Percentiles rank a stretch among this genome's conserved stretches.
Conservation (phyloP, 345 rosid genomes). For the Hibiscus syriacus region DNA sequence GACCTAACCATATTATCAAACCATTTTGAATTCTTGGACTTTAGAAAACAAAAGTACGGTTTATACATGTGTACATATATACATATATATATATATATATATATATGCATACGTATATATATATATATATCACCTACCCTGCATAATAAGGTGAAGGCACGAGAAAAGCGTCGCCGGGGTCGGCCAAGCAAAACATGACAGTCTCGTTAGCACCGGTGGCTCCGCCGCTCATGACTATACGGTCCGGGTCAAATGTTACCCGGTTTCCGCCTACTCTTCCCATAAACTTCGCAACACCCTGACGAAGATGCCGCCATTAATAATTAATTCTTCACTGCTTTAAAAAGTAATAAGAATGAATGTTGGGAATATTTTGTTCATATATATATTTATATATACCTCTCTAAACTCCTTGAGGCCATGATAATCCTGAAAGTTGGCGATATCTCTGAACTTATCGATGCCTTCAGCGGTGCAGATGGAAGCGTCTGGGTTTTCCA, state of each 20-base stretch:
- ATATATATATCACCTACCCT: conserved; percentile 56
- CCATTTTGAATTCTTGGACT: conserved; percentile 9
- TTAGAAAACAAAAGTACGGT: not conserved
- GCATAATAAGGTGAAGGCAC: conserved; percentile 78
- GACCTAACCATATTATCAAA: conserved; percentile 16
- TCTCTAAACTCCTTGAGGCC: conserved; percentile 61
- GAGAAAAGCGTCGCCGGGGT: conserved; percentile 80
- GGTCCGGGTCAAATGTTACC: conserved; percentile 52
- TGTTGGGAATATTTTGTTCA: not conserved
- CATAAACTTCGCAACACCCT: conserved; percentile 84
- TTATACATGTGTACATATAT: too few relatives aligned
- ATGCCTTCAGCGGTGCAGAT: conserved; percentile 64
- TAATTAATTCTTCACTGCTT: not conserved
- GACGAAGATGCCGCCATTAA: not conserved
- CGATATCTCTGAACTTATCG: conserved; percentile 46
- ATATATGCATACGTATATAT: not conserved
- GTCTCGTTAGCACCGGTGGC: conserved; percentile 86
- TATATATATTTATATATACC: too few relatives aligned
- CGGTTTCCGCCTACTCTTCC: conserved; percentile 50
- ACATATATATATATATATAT: too few relatives aligned
- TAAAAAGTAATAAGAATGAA: not conserved
- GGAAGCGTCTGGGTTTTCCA: conserved; percentile 58
- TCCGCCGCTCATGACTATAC: conserved; percentile 78
- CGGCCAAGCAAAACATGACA: conserved; percentile 71
- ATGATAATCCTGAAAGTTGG: conserved; percentile 79